Base-by-base conservation (phyloP, 805 yeast genomes). In the Lipomyces mesembrius region DNA sequence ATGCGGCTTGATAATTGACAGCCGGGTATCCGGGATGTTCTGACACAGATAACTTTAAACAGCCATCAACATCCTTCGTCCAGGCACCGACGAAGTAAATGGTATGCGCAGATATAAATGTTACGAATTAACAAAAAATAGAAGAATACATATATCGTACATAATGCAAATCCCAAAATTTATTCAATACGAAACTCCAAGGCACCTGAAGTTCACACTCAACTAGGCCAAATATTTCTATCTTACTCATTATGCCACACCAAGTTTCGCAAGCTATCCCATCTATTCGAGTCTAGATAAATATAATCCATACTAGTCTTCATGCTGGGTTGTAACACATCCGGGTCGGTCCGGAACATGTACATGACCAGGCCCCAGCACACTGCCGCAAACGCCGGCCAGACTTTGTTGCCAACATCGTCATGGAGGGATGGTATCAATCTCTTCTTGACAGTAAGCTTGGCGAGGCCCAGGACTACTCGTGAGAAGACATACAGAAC, bases 361-460 rank as follows among this genome's bases (percentile, higher is more conserved):
- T 84, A 82, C 93, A 90, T 89, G 51, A 89, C 90, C 32, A 84
- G 74, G 0, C 88, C 94, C 96, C 96, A 90, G 8, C 86, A 81
- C 7, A 86, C 67, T 17, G 88, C 85, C 1, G 92, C 88, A 71
- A 87, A 84, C 57, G 83, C 75, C 56, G 84, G 80, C 92, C 92
- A 90, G 0, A 83, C 76, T 2, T 64, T 56, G 72, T 34, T 34
- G 59, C 53, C 67, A 62, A 61, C 62, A 9, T 68, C 56, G 11
- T 51, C 65, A 22, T 51, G 37, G 20, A 66, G 39, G n/a, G 71
- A 57, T 12, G 71, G 67, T 17, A 73, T 49, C 12, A 57, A 43
- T 12, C 66, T 62, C 64, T 62, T 53, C 62, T 73, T 62, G 25
- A 81, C 82, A 12, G 83, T 59, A 56, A 83, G 81, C 73, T 85